Conservation (phyloP, 176 grass and related monocot species). For the Zea mays region DNA sequence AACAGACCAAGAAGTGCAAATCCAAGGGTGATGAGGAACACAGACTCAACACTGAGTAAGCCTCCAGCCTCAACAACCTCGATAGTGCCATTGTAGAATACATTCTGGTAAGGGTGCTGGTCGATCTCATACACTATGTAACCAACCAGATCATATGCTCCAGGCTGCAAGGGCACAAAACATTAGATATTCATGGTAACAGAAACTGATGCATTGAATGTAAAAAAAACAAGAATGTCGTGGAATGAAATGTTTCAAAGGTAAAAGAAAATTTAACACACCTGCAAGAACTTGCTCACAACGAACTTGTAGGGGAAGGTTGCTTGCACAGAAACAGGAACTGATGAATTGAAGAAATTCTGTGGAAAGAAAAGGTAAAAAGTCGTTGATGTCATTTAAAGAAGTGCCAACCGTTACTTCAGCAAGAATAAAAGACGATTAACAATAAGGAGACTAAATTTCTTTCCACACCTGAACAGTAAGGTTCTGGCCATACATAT, state of each 20-base stretch:
- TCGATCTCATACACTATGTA: slow-evolving; percentile 94
- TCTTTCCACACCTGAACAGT: slow-evolving; percentile 77
- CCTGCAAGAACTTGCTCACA: slow-evolving; percentile 98
- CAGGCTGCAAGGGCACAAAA: slow-evolving; percentile 61
- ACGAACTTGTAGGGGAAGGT: slow-evolving; percentile 88
- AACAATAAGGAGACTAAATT: background rate
- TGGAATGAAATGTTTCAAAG: slow-evolving; percentile 18
- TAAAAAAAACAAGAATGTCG: slow-evolving; percentile 5
- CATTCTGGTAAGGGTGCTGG: slow-evolving; percentile 72
- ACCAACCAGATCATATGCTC: slow-evolving; percentile 90
- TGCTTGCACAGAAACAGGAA: slow-evolving; percentile 81
- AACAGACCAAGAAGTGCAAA: slow-evolving; percentile 70
- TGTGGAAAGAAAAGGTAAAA: slow-evolving; percentile 33
- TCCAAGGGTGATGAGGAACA: slow-evolving; percentile 93
- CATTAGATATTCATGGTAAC: slow-evolving; percentile 35
- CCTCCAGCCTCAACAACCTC: slow-evolving; percentile 90
- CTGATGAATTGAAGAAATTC: slow-evolving; percentile 84
- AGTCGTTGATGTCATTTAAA: background rate
- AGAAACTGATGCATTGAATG: background rate
- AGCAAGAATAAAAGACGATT: background rate
- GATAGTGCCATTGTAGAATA: slow-evolving; percentile 93
- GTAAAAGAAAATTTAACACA: slow-evolving; percentile 32
- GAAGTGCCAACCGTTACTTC: background rate
- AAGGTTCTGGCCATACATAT: slow-evolving; percentile 90
- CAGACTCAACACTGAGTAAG: slow-evolving; percentile 87